Conservation (phyloP, 768 basidiomycete species). For the Cystofilobasidium capitatum region DNA sequence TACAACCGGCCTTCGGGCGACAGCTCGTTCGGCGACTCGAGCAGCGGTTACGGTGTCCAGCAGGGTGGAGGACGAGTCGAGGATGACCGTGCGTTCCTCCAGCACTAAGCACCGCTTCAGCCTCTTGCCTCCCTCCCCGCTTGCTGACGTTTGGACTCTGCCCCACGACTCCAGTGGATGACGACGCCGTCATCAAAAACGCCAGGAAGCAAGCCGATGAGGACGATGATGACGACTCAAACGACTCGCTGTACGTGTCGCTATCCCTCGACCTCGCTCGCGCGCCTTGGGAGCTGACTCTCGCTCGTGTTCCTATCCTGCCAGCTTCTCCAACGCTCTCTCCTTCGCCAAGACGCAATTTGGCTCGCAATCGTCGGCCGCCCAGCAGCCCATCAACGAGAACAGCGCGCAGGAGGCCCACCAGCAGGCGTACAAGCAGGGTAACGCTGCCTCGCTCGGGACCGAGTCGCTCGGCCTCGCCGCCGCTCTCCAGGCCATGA, state of each 20-base stretch:
- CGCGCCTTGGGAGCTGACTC: no score
- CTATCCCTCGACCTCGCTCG: no score
- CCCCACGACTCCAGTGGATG: slow-evolving; percentile 1
- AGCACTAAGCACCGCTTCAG: background rate
- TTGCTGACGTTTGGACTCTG: background rate
- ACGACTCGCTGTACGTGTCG: slow-evolving; percentile 22
- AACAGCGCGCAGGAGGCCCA: slow-evolving; percentile 19
- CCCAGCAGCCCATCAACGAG: slow-evolving; percentile 23
- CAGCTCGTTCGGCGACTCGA: slow-evolving; percentile 6
- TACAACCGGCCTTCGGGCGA: slow-evolving; percentile 17
- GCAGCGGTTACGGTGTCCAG: background rate
- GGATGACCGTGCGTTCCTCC: slow-evolving; percentile 2
- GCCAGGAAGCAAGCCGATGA: slow-evolving; percentile 19
- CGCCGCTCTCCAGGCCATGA: slow-evolving; percentile 23
- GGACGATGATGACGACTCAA: slow-evolving; percentile 16
- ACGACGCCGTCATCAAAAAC: slow-evolving; percentile 18
- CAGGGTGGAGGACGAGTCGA: background rate
- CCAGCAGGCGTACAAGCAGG: slow-evolving; percentile 16
- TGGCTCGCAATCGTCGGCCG: background rate
- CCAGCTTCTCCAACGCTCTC: slow-evolving; percentile 22
- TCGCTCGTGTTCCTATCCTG: background rate
- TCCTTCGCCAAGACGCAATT: slow-evolving; percentile 22
- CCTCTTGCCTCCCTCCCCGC: background rate
- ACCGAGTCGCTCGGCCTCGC: slow-evolving; percentile 14
- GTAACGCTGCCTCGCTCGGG: background rate